phyloP scores from a whole-genome alignment of 2,329 filamentous ascomycete species.

The Apiospora saccharicola region DNA sequence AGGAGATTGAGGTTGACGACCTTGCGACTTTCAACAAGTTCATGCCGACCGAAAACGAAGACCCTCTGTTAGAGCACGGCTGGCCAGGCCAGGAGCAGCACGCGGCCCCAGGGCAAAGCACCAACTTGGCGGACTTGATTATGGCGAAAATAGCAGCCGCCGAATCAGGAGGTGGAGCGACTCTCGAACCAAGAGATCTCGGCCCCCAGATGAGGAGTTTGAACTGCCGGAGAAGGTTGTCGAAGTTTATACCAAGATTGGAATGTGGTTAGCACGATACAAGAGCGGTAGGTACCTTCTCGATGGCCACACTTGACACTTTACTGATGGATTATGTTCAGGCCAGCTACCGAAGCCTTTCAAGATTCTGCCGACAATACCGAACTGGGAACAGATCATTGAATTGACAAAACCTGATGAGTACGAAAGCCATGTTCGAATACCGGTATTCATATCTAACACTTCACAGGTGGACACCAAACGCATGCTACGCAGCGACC shows the following conservation, averaged over 20 bases:
- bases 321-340: not conserved
- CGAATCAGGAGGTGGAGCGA: constrained; percentile 66
- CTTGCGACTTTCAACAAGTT: constrained; percentile 92
- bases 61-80: constrained; percentile 75
- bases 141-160: constrained; percentile 92
- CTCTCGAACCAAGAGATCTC: constrained; percentile 54
- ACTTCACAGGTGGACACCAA: constrained; percentile 62
- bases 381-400: constrained; percentile 90
- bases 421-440: not conserved
- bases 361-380: constrained; percentile 92
- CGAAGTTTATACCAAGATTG: constrained; percentile 85
- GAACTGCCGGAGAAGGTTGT: constrained; percentile 91
- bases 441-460: not conserved
- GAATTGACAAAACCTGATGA: constrained; percentile 81
- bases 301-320: not conserved
- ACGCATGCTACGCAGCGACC: constrained; percentile 87
- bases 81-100: constrained; percentile 54
- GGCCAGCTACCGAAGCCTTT: constrained; percentile 84
- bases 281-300: constrained; percentile 60
- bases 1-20: constrained; percentile 89
- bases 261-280: constrained; percentile 61
- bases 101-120: constrained; percentile 52
- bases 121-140: constrained; percentile 91
- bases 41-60: constrained; percentile 70
- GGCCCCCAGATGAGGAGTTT: constrained; percentile 78